These are phyloP conservation scores for Sarocladiaceae sp. DNA, from an alignment of 2,329 filamentous ascomycete genomes.

Conservation along the genomic window DNA sequence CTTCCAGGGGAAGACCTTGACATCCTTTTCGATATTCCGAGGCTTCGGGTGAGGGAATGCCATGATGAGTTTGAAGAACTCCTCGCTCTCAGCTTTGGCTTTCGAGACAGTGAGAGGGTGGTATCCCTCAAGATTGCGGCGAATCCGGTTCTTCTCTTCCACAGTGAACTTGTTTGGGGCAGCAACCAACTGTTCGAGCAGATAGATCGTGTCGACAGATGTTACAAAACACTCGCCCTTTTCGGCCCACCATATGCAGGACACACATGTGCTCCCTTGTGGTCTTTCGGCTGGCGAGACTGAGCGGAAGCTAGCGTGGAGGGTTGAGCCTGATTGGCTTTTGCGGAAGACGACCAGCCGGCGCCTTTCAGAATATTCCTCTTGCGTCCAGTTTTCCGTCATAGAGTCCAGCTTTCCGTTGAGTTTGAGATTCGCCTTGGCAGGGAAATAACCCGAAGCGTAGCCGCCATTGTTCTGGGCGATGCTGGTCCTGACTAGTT, in stretches of 20 bases:
- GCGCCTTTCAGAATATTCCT: conserved; percentile 73
- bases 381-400: conserved; percentile 73
- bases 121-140: conserved; percentile 91
- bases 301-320: conserved; percentile 72
- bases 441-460: conserved; percentile 59
- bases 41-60: conserved; percentile 92
- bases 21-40: conserved; percentile 96
- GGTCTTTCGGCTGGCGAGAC: conserved; percentile 73
- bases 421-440: conserved; percentile 80
- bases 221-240: conserved; percentile 89
- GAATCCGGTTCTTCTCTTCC: conserved; percentile 97
- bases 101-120: conserved; percentile 91
- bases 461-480: conserved; percentile 31
- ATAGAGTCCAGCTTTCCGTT: conserved; percentile 79
- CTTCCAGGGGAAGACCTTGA: conserved; percentile 98
- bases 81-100: conserved; percentile 82
- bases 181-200: conserved; percentile 86
- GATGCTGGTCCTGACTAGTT: conserved; percentile 52
- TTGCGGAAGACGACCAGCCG: conserved; percentile 86
- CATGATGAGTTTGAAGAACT: conserved; percentile 99
- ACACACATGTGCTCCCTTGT: conserved; percentile 85
- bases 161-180: conserved; percentile 75
- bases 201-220: conserved; percentile 90
- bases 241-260: conserved; percentile 95
- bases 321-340: conserved; percentile 72